phyloP scores from a whole-genome alignment of 2,329 filamentous ascomycete genomes.

The Atkinsonella hypoxylon region DNA sequence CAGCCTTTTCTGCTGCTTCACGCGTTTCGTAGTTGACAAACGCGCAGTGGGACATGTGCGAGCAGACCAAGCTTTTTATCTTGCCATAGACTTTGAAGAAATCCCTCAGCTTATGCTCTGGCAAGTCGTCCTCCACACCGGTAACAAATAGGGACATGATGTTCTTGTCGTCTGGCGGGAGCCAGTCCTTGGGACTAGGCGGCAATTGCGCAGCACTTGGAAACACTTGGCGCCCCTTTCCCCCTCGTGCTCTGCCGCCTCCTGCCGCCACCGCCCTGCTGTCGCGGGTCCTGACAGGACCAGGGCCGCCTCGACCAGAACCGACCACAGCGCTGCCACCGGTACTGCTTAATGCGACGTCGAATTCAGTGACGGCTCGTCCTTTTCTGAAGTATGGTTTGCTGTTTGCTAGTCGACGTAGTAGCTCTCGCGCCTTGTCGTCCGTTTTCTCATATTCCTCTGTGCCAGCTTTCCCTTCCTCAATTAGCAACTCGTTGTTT shows the following conservation, averaged over 20 bases:
- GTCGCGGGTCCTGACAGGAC: slow-evolving; percentile 69
- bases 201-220: slow-evolving; percentile 62
- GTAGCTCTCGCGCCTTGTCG: slow-evolving; percentile 83
- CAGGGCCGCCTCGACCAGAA: slow-evolving; percentile 50
- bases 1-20: slow-evolving; percentile 74
- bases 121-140: slow-evolving; percentile 89
- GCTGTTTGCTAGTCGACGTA: slow-evolving; percentile 75
- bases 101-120: slow-evolving; percentile 79
- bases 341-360: slow-evolving; percentile 22
- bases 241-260: slow-evolving; percentile 35
- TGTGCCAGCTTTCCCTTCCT: slow-evolving; percentile 73
- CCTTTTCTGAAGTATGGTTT: slow-evolving; percentile 94
- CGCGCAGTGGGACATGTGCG: slow-evolving; percentile 92
- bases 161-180: slow-evolving; percentile 70
- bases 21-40: slow-evolving; percentile 90
- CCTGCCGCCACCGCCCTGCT: slow-evolving; percentile 38
- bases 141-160: slow-evolving; percentile 92
- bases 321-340: slow-evolving; percentile 37
- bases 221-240: slow-evolving; percentile 43
- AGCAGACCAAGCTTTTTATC: slow-evolving; percentile 86
- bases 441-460: slow-evolving; percentile 96
- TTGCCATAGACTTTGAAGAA: slow-evolving; percentile 86
- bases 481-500: slow-evolving; percentile 89
- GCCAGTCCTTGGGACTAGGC: slow-evolving; percentile 72
- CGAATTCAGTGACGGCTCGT: slow-evolving; percentile 52